phyloP scores from a whole-genome alignment of 495 filamentous ascomycete genomes.

The Hypoxylon trugodes region DNA sequence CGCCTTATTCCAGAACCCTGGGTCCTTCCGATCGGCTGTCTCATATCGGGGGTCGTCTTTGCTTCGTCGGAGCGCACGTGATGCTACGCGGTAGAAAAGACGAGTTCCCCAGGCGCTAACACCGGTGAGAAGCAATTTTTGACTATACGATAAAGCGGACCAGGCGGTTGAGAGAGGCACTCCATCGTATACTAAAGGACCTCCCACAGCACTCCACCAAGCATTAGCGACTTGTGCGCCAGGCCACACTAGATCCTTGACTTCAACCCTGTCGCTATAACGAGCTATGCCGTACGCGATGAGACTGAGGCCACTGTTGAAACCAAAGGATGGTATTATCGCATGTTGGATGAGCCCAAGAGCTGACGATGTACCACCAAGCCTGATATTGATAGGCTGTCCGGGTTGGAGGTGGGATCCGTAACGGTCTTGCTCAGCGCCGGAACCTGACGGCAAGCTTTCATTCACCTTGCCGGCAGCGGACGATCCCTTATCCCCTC shows the following conservation, averaged over 20 bases:
- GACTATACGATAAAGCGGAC: conserved; percentile 54
- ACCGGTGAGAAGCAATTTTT: conserved; percentile 60
- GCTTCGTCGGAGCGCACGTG: conserved; percentile 54
- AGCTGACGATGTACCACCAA: conserved; percentile 24
- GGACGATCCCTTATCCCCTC: conserved; percentile 11
- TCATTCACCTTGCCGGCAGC: conserved; percentile 6
- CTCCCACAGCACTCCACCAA: conserved; percentile 66
- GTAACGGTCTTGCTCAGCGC: conserved; percentile 31
- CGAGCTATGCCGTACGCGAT: conserved; percentile 57
- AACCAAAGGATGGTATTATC: conserved; percentile 29
- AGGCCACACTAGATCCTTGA: conserved; percentile 68
- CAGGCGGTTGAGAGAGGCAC: conserved; percentile 54
- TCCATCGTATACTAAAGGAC: conserved; percentile 49
- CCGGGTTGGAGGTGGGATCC: conserved; percentile 23
- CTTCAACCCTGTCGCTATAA: conserved; percentile 58
- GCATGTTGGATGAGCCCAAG: conserved; percentile 32
- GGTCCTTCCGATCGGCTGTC: conserved; percentile 52
- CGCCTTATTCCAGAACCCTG: conserved; percentile 62
- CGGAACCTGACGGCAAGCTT: conserved; percentile 18
- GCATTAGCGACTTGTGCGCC: conserved; percentile 62
- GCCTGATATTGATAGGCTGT: background rate
- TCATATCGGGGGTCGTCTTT: conserved; percentile 66
- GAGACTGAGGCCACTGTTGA: conserved; percentile 35
- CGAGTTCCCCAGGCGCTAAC: conserved; percentile 65
- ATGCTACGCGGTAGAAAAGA: conserved; percentile 61